Percentiles rank a stretch among this genome's conserved stretches.
Evolutionary conservation across 768 basidiomycete species (phyloP).

Genomic region (Coprinopsis strossmayeri): DNA sequence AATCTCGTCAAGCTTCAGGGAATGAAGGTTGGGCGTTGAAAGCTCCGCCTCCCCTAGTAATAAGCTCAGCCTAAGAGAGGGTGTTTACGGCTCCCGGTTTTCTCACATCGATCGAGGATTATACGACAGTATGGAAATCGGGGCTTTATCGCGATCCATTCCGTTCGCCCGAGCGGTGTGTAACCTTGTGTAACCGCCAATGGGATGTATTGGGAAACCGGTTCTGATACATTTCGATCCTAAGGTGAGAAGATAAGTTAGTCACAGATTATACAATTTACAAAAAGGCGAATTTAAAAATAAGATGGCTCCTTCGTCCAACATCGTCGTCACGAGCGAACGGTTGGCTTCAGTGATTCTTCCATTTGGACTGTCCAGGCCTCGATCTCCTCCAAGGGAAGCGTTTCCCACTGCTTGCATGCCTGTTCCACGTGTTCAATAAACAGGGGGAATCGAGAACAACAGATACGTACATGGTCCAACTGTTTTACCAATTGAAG

Average conservation of each 20-base stretch:
- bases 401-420: slow-evolving; percentile 45
- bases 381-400: slow-evolving; percentile 62
- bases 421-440: slow-evolving; percentile 1
- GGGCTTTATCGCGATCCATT: too few species aligned
- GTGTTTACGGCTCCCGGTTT: too few species aligned
- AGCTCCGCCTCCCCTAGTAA: too few species aligned
- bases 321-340: slow-evolving; percentile 14
- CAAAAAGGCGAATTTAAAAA: neutral
- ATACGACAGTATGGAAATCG: too few species aligned
- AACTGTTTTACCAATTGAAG: slow-evolving; percentile 44
- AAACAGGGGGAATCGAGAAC: neutral
- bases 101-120: too few species aligned
- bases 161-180: too few species aligned
- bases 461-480: slow-evolving; percentile 37
- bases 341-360: slow-evolving; percentile 29
- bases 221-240: too few species aligned
- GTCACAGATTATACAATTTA: neutral
- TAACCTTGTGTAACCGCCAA: too few species aligned
- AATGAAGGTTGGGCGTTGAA: too few species aligned
- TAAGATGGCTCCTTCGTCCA: neutral
- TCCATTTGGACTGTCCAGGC: slow-evolving; percentile 46
- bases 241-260: neutral
- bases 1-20: too few species aligned
- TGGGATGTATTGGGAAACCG: too few species aligned
- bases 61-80: too few species aligned